Evolutionary conservation across 495 filamentous ascomycete species (phyloP), one percentile per base, ranked within the genome.

Genomic region (Immersiella caudata): DNA sequence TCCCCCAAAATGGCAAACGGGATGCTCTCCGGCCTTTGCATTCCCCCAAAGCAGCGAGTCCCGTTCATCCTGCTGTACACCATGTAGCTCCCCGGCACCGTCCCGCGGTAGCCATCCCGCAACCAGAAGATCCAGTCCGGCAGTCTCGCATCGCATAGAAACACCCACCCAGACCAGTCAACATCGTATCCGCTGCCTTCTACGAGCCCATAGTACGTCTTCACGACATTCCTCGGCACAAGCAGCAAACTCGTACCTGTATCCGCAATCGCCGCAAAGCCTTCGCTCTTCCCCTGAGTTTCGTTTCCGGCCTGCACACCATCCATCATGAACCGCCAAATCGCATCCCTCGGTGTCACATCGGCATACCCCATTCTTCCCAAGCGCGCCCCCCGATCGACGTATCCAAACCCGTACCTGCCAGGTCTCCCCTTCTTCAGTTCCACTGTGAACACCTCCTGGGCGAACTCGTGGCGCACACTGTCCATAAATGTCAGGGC

Each of bases 401-500:
- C 84, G 78, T 75, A 88, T 35, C 90, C 90, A 71, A 92, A 92
- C 77, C 88, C 86, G 71, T 90, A 91, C 60, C 74, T 80, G 16
- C 90, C 90, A 79, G 50, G 85, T 27, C 81, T 1, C 24, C 16
- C 46, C 40, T 86, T 82, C 78, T 87, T 88, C 67, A 91, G 76
- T 61, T 85, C 79, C 8, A 83, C 87, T 57, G 88, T 88, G 75
- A 91, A 92, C 55, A 92, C 67, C 0, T 86, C 87, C n/a, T 74
- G 68, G 62, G 80, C 80, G 5, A 91, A 82, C 29, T 76, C 73
- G 8, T 74, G 66, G 70, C 83, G 83, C 68, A 89, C 84, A 64
- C 84, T 90, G 78, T 89, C 86, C 76, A 92, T 90, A 80, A 88
- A 92, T 11, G 90, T 92, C 62, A 80, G 83, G 74, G 88, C 83